Evolutionary conservation across 495 filamentous ascomycete species (phyloP).

Genomic region (Penicillium verhagenii): DNA sequence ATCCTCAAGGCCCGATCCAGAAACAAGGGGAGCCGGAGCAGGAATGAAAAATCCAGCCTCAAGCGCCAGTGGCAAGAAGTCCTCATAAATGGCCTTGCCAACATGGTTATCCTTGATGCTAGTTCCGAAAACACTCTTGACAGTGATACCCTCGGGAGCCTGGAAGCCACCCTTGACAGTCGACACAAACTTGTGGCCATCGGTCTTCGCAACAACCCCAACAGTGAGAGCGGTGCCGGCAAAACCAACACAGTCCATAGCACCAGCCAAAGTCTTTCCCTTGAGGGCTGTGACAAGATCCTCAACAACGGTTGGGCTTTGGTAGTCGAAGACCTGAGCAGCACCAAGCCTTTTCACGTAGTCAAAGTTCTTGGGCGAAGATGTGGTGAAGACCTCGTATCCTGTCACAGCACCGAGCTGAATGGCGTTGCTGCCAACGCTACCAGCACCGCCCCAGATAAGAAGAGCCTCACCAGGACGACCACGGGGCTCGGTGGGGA

Average conservation of each 20-base stretch:
- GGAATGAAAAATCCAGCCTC: slow-evolving; percentile 11
- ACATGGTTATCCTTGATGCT: slow-evolving; percentile 23
- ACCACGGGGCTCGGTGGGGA: background rate
- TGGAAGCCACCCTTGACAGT: slow-evolving; percentile 11
- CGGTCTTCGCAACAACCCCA: slow-evolving; percentile 9
- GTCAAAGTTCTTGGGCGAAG: slow-evolving; percentile 52
- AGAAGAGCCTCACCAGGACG: background rate
- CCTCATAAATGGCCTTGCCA: slow-evolving; percentile 24
- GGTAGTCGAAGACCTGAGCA: slow-evolving; percentile 57
- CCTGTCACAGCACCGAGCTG: slow-evolving; percentile 59
- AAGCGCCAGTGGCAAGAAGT: slow-evolving; percentile 36
- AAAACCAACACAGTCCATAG: slow-evolving; percentile 1
- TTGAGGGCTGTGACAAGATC: slow-evolving; percentile 16
- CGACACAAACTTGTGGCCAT: slow-evolving; percentile 18
- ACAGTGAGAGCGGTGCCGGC: background rate
- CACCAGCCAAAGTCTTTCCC: slow-evolving; percentile 3
- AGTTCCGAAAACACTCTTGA: slow-evolving; percentile 8
- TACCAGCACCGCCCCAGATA: slow-evolving; percentile 62
- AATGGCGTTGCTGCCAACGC: slow-evolving; percentile 65
- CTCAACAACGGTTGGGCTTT: slow-evolving; percentile 28
- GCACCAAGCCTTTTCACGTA: slow-evolving; percentile 55
- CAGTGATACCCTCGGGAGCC: slow-evolving; percentile 6
- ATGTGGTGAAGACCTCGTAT: slow-evolving; percentile 55
- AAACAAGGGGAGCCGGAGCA: slow-evolving; percentile 31
- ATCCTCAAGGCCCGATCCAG: slow-evolving; percentile 32